Evolutionary conservation across 768 basidiomycete species (phyloP).

Genomic region (Mrakia gelida): DNA sequence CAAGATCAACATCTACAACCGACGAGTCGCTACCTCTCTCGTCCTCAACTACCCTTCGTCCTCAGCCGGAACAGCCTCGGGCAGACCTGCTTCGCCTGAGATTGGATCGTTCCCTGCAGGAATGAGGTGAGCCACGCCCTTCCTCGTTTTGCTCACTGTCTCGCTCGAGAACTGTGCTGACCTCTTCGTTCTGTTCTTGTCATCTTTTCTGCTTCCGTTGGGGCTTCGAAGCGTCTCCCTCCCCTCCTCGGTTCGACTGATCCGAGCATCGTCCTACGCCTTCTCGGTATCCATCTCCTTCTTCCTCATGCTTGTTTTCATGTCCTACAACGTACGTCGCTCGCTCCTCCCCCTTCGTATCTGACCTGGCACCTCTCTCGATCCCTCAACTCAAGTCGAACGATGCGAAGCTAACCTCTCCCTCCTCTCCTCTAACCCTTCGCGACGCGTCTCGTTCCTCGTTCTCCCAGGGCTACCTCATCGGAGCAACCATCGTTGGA

Average conservation of each 20-base stretch:
- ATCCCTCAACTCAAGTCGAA: neutral
- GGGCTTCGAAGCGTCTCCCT: neutral
- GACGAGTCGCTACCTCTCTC: conserved; percentile 12
- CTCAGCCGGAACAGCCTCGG: too few relatives aligned
- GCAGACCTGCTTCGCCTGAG: neutral
- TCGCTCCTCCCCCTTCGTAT: too few relatives aligned
- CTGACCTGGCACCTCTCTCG: too few relatives aligned
- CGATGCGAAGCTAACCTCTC: neutral
- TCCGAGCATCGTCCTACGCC: conserved; percentile 18
- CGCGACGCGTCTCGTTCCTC: neutral
- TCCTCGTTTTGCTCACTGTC: neutral
- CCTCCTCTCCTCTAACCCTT: neutral
- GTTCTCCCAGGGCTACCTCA: conserved; percentile 25
- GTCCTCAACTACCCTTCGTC: neutral
- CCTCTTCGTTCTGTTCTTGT: too few relatives aligned
- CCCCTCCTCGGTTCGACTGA: conserved; percentile 5
- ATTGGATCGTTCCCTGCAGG: conserved; percentile 1
- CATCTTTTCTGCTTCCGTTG: too few relatives aligned
- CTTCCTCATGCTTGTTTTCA: conserved; percentile 30
- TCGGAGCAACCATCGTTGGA: conserved; percentile 17
- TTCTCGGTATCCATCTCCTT: conserved; percentile 18
- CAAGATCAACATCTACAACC: conserved; percentile 12
- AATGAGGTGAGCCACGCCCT: neutral
- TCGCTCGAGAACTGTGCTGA: too few relatives aligned
- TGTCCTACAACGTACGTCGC: conserved; percentile 13